phyloP scores from a whole-genome alignment of 768 basidiomycete genomes.

The Pholiota microspora region DNA sequence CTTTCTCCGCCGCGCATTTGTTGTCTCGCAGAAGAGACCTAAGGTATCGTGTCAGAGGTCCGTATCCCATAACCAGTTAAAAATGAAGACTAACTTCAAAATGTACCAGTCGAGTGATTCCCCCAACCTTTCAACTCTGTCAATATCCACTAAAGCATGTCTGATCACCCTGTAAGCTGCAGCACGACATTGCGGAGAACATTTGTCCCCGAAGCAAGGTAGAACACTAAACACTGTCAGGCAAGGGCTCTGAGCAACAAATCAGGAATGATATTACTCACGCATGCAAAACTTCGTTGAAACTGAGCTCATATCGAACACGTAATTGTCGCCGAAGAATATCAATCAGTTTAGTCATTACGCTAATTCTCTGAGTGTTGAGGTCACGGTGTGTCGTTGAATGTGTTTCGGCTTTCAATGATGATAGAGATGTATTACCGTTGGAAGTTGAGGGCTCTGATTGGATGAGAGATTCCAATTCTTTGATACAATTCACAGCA shows the following conservation, averaged over 20 bases:
- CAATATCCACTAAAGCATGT: slow-evolving; percentile 68
- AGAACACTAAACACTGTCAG: slow-evolving; percentile 51
- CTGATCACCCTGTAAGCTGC: slow-evolving; percentile 84
- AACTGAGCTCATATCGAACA: slow-evolving; percentile 72
- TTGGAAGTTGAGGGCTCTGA: slow-evolving; percentile 31
- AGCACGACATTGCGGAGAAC: slow-evolving; percentile 72
- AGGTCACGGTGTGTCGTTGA: slow-evolving; percentile 37
- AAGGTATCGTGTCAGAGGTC: neutral
- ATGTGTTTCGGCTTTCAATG: slow-evolving; percentile 22
- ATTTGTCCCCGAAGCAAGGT: slow-evolving; percentile 73
- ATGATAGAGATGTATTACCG: slow-evolving; percentile 33
- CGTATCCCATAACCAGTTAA: slow-evolving; percentile 10
- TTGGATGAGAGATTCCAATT: slow-evolving; percentile 47
- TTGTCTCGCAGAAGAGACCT: slow-evolving; percentile 86
- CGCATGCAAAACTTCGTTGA: slow-evolving; percentile 73
- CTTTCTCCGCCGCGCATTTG: slow-evolving; percentile 80
- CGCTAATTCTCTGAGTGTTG: slow-evolving; percentile 57
- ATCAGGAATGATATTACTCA: no score
- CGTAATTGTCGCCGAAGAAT: slow-evolving; percentile 69
- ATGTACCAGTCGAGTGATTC: slow-evolving; percentile 86
- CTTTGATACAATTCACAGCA: slow-evolving; percentile 56
- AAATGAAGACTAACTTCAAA: slow-evolving; percentile 56
- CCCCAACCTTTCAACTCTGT: slow-evolving; percentile 65
- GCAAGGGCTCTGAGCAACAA: neutral
- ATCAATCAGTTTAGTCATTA: slow-evolving; percentile 62